Base-by-base conservation (phyloP, 768 basidiomycete genomes). In the Piloderma croceum region DNA sequence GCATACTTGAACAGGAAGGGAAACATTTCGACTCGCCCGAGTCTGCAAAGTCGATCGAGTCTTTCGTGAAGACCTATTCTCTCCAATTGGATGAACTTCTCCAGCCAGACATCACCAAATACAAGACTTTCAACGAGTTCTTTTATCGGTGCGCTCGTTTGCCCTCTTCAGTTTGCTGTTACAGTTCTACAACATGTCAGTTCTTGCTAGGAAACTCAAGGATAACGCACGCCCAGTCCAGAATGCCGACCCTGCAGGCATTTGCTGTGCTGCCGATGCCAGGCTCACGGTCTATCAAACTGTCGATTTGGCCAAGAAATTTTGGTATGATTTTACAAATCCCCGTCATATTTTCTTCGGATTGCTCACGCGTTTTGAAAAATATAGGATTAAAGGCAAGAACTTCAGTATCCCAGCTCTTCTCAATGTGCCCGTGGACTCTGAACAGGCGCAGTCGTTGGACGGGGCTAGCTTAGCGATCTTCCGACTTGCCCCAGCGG, bases 111-210 rank as follows among this genome's bases (percentile, higher is more conserved):
- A 58, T 81, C 35, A 57, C 56, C 2, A 68, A 74, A 32, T 90
- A 90, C 57, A 61, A 60, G 50, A 77, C 63, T 10, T 87, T 91
- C 69, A 91, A 90, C 61, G 69, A 79, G 5, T 90, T 91, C 68
- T 91, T 91, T 66, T 73, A 54, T 34, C 67, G 82, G 69, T 67
- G 27, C 6, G 40, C 45, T 9, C 17, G 13, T 21, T 19, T 7
- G n/a, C 36, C 13, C 11, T n/a, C n/a, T 12, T 38, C 4, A 21
- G n/a, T 4, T 6, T 27, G 7, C 31, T 23, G 11, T 24, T 10
- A 21, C 19, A 15, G 19, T n/a, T 27, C 25, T 25, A 17, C n/a
- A 24, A 41, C 12, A 37, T 38, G 31, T 31, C 32, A n/a, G 19
- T 25, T 46, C 13, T 10, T 27, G 48, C 38, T 36, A 74, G 79